Evolutionary conservation across 106 monocot species (phyloP).

Genomic region (Allium fistulosum): DNA sequence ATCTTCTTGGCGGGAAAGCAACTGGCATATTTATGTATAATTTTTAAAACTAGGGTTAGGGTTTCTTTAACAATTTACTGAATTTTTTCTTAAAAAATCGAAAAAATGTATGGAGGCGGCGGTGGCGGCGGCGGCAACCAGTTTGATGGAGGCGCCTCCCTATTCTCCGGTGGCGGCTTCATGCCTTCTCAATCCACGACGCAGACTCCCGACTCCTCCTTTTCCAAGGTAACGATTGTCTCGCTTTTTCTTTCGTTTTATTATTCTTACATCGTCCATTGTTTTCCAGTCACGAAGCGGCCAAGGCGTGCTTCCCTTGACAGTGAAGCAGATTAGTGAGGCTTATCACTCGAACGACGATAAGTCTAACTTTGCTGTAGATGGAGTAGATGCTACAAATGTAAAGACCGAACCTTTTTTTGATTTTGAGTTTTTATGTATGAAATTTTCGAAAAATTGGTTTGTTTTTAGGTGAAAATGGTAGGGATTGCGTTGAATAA

Average conservation of each 20-base stretch:
- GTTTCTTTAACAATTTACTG: not conserved
- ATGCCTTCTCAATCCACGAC: conserved; percentile 74
- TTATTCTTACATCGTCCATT: not conserved
- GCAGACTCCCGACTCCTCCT: conserved; percentile 47
- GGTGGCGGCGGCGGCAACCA: conserved; percentile 11
- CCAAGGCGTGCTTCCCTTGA: conserved; percentile 54
- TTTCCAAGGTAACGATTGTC: conserved; percentile 39
- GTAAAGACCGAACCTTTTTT: conserved; percentile 17
- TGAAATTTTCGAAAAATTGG: too few relatives aligned
- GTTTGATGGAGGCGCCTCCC: conserved; percentile 44
- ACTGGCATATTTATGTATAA: too few relatives aligned
- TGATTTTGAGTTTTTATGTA: not conserved
- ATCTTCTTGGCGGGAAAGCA: not conserved
- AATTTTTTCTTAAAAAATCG: not conserved
- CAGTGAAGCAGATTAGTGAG: conserved; percentile 89
- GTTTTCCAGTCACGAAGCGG: conserved; percentile 33
- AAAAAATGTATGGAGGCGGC: conserved; percentile 1
- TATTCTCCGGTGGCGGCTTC: conserved; percentile 80
- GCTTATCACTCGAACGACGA: conserved; percentile 63
- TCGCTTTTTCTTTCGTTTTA: not conserved
- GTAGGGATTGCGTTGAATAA: conserved; percentile 72
- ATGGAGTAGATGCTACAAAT: conserved; percentile 67
- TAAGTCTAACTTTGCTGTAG: conserved; percentile 59
- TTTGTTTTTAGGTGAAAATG: conserved; percentile 51
- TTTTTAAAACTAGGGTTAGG: conserved; percentile 2